Evolutionary conservation across 202 grass and related monocot species (phyloP).

Genomic region (Brachypodium distachyon): DNA sequence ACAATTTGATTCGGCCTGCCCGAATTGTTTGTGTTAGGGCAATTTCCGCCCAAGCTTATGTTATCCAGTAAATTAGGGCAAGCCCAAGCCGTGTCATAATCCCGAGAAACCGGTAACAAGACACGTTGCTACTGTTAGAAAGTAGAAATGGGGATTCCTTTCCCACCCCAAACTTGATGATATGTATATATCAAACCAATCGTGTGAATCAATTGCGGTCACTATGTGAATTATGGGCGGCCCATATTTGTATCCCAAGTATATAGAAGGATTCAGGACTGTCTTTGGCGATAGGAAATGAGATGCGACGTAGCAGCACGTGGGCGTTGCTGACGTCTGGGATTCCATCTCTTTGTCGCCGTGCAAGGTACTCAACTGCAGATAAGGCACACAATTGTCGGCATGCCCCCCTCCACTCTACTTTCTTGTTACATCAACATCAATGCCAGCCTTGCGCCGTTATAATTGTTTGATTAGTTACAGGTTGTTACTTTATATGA

Average conservation of each 20-base stretch:
- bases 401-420: not conserved
- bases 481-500: not conserved
- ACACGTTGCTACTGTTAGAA: not conserved
- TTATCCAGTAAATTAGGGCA: not conserved
- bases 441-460: too few species aligned
- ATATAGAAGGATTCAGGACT: not conserved
- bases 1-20: not conserved
- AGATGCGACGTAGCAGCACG: not conserved
- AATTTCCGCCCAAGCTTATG: not conserved
- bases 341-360: not conserved
- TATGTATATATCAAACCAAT: not conserved
- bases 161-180: not conserved
- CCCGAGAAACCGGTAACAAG: not conserved
- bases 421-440: not conserved
- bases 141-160: not conserved
- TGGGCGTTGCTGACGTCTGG: not conserved
- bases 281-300: not conserved
- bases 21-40: not conserved
- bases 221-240: not conserved
- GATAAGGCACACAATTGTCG: not conserved
- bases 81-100: not conserved
- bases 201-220: not conserved
- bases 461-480: not conserved
- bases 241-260: not conserved
- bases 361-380: not conserved